Percentiles rank a stretch among this genome's conserved stretches.
These are phyloP conservation scores for Aquilaria malaccensis DNA, from an alignment of 345 rosid species.

Conservation along the genomic window DNA sequence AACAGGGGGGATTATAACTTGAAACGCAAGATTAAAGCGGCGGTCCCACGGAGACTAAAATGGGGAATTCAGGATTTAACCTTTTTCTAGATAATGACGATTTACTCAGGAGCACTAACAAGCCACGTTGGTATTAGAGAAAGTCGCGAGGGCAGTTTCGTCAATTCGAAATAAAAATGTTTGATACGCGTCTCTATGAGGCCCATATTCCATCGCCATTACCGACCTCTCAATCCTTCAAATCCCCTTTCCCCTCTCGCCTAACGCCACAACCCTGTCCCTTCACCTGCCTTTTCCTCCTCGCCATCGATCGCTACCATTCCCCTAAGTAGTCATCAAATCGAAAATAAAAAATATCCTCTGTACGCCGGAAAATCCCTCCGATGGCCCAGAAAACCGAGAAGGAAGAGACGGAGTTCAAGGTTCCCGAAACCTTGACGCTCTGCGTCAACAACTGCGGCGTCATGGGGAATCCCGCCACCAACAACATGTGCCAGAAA, in stretches of 20 bases:
- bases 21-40: background rate
- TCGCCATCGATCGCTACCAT: background rate
- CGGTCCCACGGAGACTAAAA: conserved; percentile 18
- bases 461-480: conserved; percentile 77
- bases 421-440: conserved; percentile 71
- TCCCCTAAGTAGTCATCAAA: background rate
- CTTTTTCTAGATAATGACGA: conserved; percentile 27
- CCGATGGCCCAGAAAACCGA: conserved; percentile 80
- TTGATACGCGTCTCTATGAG: conserved; percentile 86
- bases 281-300: background rate
- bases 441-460: conserved; percentile 82
- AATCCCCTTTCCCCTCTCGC: conserved; percentile 18
- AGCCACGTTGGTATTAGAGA: conserved; percentile 6
- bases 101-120: conserved; percentile 23
- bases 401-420: conserved; percentile 94
- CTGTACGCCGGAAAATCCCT: conserved; percentile 6
- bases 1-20: too few relatives aligned
- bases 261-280: conserved; percentile 2
- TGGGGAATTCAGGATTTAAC: conserved; percentile 10
- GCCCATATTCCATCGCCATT: conserved; percentile 70
- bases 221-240: conserved; percentile 51
- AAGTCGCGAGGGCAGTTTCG: conserved; percentile 29
- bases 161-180: conserved; percentile 28
- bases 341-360: background rate
- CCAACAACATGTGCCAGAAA: conserved; percentile 96